These are phyloP conservation scores for Yarrowia divulgata DNA, from an alignment of 805 yeast species.

Conservation along the genomic window DNA sequence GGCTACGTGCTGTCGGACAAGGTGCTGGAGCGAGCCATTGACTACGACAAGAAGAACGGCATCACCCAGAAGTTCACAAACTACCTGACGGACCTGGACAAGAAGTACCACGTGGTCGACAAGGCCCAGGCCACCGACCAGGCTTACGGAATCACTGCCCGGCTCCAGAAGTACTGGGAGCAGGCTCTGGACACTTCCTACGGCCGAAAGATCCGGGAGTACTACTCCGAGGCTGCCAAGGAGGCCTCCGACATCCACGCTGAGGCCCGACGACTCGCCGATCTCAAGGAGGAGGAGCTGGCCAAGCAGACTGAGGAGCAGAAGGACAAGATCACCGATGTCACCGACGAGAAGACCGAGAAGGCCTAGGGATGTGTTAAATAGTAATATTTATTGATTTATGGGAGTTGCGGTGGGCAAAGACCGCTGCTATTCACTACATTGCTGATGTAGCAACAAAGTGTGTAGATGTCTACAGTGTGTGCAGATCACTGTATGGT, in stretches of 20 bases:
- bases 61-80: constrained; percentile 61
- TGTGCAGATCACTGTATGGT: too few relatives aligned
- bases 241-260: constrained; percentile 71
- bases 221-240: constrained; percentile 62
- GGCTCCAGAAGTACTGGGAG: constrained; percentile 52
- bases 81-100: constrained; percentile 63
- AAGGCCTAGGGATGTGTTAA: background rate
- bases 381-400: constrained; percentile 20
- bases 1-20: constrained; percentile 74
- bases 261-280: constrained; percentile 76
- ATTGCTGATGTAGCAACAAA: too few relatives aligned
- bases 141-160: constrained; percentile 54
- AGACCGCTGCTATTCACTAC: too few relatives aligned
- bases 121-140: constrained; percentile 57
- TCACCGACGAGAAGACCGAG: constrained; percentile 33
- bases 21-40: constrained; percentile 65
- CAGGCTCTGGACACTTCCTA: constrained; percentile 51
- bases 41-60: constrained; percentile 71
- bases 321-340: constrained; percentile 2
- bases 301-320: constrained; percentile 35
- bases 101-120: constrained; percentile 65
- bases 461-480: too few relatives aligned
- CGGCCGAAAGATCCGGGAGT: constrained; percentile 67
- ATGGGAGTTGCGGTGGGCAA: background rate
- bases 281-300: constrained; percentile 53